Evolutionary conservation across 805 yeast genomes (phyloP), one percentile per base, ranked within the genome.

Genomic region (Teunomyces barrocoloradensis): DNA sequence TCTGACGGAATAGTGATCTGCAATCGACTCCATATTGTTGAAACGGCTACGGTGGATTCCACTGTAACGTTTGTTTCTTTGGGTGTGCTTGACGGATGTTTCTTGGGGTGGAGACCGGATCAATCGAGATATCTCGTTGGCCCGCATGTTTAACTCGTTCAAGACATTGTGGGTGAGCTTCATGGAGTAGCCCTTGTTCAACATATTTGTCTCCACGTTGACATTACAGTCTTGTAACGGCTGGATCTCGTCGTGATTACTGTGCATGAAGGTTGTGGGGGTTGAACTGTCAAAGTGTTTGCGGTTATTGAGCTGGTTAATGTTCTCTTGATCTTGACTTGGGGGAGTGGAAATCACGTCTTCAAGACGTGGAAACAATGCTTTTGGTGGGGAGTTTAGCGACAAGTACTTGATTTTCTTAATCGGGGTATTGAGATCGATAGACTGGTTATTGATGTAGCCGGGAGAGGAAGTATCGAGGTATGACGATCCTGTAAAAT

Each of bases 181-280:
- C 46, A 76, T 68, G 1, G 83, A 77, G 60, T 76, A 79, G 43
- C 80, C 71, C 46, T 71, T 71, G 13, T 68, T 63, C 43, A 74
- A 65, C 63, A 62, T 64, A 29, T 27, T 37, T 12, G 40, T n/a
- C 17, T 37, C 40, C 17, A 37, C 40, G 18, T 37, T 37, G 40
- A 23, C 20, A 27, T 37, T 37, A 17, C 28, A n/a, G 5, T 21
- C 40, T 29, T 20, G 40, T 17, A 37, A 37, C 28, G 40, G 40
- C 28, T 37, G 40, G 4, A 45, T 34, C 20, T 53, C 58, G 17
- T 52, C 52, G 4, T 54, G 33, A 37, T 48, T 44, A 35, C 54
- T 54, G 36, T 56, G 52, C 15, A 52, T 39, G 29, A 21, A 12
- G 18, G 25, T 21, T 18, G 29, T 7, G 3, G 40, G 40, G 12